phyloP scores from a whole-genome alignment of 2,329 filamentous ascomycete species.

The Hymenotorrendiella dingleyae region DNA sequence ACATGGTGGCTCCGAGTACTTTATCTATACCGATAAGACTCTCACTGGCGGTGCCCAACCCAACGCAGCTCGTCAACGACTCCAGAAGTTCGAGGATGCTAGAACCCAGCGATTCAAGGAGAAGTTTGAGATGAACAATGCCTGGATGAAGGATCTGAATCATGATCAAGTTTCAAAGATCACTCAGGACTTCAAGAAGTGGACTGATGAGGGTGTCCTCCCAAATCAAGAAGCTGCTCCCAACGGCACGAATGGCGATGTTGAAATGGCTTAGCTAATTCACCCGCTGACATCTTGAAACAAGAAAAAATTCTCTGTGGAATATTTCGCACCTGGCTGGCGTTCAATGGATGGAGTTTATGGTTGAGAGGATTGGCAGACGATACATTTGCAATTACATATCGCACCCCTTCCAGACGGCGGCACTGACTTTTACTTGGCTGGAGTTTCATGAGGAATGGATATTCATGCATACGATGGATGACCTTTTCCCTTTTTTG shows the following conservation, averaged over 20 bases:
- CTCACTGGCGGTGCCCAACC: constrained; percentile 31
- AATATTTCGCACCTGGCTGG: background rate
- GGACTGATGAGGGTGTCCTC: constrained; percentile 34
- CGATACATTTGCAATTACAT: no score
- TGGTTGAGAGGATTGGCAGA: no score
- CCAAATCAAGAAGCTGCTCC: constrained; percentile 8
- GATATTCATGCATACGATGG: no score
- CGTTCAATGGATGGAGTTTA: constrained; percentile 9
- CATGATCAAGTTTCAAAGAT: constrained; percentile 43
- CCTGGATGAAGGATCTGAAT: constrained; percentile 43
- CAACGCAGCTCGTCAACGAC: constrained; percentile 26
- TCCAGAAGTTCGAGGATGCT: constrained; percentile 30
- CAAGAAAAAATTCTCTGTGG: no score
- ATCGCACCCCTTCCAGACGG: no score
- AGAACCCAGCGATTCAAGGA: constrained; percentile 42
- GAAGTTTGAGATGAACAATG: constrained; percentile 46
- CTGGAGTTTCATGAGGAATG: no score
- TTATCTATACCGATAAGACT: constrained; percentile 47
- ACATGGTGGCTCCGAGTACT: constrained; percentile 64
- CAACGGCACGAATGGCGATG: constrained; percentile 3
- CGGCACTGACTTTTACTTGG: no score
- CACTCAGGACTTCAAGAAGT: constrained; percentile 41
- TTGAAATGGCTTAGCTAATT: constrained; percentile 8
- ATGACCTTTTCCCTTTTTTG: no score
- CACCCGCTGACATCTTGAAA: background rate